Conservation (phyloP, 2,329 filamentous ascomycete genomes). For the Ceratocystis eucalypticola region DNA sequence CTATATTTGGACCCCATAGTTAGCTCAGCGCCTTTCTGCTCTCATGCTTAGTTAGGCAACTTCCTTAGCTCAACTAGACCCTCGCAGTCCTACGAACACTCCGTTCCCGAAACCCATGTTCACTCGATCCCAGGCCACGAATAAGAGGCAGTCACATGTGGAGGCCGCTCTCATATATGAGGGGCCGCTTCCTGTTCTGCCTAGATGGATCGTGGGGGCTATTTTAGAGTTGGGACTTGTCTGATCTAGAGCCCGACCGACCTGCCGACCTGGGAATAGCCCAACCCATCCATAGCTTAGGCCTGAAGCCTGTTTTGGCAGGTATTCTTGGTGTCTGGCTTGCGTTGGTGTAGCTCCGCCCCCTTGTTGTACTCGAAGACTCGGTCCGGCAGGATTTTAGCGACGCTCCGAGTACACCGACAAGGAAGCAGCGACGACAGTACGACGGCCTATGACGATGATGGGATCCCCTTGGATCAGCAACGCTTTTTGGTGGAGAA, state of each 20-base stretch:
- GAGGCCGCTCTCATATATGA: not conserved
- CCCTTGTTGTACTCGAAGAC: not conserved
- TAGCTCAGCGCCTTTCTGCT: no score
- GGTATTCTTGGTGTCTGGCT: not conserved
- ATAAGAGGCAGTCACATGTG: not conserved
- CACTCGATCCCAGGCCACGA: not conserved
- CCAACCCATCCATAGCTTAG: not conserved
- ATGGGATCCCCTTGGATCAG: not conserved
- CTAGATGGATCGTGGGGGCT: not conserved
- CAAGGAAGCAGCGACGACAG: not conserved
- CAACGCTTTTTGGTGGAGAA: not conserved
- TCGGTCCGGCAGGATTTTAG: not conserved
- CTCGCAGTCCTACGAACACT: not conserved
- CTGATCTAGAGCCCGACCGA: not conserved
- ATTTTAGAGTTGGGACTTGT: not conserved
- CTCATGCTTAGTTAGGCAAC: no score
- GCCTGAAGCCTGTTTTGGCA: not conserved
- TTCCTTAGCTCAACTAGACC: no score
- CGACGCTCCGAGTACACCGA: not conserved
- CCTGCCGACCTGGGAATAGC: not conserved
- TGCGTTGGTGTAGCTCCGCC: not conserved
- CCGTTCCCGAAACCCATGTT: not conserved
- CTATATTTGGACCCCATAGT: no score
- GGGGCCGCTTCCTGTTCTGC: not conserved
- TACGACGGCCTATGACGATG: not conserved